Base-by-base conservation (phyloP, 1,284 basidiomycete species). In the Ganoderma multipileum region DNA sequence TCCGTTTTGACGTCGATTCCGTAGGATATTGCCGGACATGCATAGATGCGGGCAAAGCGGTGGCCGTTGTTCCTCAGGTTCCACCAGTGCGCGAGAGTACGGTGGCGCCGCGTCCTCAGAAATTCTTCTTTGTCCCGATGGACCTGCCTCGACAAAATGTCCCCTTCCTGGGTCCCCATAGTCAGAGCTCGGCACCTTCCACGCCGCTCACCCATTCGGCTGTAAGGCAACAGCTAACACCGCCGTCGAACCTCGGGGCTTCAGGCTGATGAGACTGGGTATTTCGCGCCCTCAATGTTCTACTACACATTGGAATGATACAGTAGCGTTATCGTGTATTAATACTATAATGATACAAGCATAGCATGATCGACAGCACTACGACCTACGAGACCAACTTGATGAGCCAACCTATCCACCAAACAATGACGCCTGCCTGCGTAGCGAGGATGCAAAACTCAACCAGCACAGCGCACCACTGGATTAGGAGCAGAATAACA, bases 331-430 rank as follows among this genome's bases (percentile, higher is more conserved):
- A 58, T 41, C 4, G 23, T 50, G 47, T 61, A 62, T 58, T 59
- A 55, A 57, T 62, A 39, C 41, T 33, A 74, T 71, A 74, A 73
- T 64, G 70, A 77, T 73, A 76, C 64, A 74, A 28, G 59, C 65
- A 71, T 39, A 68, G 68, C 65, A 68, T 55, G 62, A 69, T 61
- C 23, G 64, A 69, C 61, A 60, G 57, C 62, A 70, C 78, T 76
- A 86, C 65, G 79, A 79, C 70, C 78, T 77, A 86, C 64, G 79
- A 79, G 68, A 86, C 81, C 68, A 90, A 71, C 54, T 85, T 84
- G 59, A 91, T 75, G 30, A 82, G 82, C 91, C 91, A 93, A 41
- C 89, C 90, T 64, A 86, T 72, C 91, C 91, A 93, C 91, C 91
- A 93, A 26, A 83, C 74, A 47, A 89, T 78, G 26, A 90, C 85